These are phyloP conservation scores for Pseudogymnoascus sp. DNA, from an alignment of 2,329 filamentous ascomycete species.

Conservation along the genomic window DNA sequence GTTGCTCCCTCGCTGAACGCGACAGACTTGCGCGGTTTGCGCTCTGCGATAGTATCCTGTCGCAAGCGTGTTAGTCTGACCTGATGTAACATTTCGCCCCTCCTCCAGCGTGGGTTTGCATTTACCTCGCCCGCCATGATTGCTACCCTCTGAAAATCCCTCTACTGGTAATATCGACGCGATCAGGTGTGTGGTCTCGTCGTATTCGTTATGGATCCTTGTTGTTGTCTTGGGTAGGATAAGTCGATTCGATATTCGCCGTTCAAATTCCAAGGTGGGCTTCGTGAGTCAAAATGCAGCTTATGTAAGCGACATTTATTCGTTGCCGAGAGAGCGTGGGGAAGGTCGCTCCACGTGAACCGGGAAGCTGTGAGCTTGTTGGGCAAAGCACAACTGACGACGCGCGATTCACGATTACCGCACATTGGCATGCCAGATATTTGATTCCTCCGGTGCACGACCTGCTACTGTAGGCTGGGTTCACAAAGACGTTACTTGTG, in stretches of 20 bases:
- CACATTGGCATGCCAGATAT: slow-evolving; percentile 5
- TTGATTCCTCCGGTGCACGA: background rate
- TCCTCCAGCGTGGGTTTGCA: background rate
- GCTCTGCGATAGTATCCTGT: slow-evolving; percentile 34
- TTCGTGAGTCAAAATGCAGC: slow-evolving; percentile 11
- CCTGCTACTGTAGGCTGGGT: slow-evolving; percentile 5
- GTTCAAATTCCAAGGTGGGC: slow-evolving; percentile 11
- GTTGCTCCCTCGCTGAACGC: slow-evolving; percentile 82
- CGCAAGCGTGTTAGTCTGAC: slow-evolving; percentile 2
- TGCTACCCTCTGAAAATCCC: slow-evolving; percentile 22
- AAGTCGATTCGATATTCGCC: slow-evolving; percentile 4
- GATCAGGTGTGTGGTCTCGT: slow-evolving; percentile 6
- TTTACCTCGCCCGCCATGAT: slow-evolving; percentile 42
- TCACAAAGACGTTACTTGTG: background rate
- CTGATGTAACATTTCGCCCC: background rate
- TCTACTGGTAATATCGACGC: background rate
- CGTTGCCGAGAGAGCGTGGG: background rate
- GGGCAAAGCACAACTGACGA: background rate
- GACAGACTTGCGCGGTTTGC: slow-evolving; percentile 84
- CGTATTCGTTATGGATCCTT: background rate
- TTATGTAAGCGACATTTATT: background rate
- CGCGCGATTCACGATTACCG: background rate
- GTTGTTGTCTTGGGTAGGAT: background rate
- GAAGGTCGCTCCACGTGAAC: slow-evolving; percentile 11
- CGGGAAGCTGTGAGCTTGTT: background rate